These are phyloP conservation scores for Coniochaeta sp. DNA, from an alignment of 2,329 filamentous ascomycete genomes.

Conservation along the genomic window DNA sequence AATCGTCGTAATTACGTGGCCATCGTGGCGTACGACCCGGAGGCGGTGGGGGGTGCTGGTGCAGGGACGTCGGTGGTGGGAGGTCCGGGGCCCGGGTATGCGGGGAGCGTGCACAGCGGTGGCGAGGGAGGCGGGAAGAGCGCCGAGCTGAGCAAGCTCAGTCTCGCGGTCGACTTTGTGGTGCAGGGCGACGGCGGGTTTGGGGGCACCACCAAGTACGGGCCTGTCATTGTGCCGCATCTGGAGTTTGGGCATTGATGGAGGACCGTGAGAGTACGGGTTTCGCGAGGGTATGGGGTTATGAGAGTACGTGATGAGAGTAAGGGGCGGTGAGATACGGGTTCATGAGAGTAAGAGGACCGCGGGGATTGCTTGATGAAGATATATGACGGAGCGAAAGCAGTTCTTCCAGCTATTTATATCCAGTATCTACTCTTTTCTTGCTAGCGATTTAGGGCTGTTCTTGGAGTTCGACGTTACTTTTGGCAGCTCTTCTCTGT, in stretches of 20 bases:
- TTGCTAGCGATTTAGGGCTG: not conserved
- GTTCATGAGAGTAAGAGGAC: not conserved
- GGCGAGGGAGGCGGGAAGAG: conserved; percentile 23
- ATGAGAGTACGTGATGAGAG: too few relatives aligned
- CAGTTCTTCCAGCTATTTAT: not conserved
- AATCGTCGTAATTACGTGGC: conserved; percentile 87
- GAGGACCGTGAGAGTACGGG: not conserved
- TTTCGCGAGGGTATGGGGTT: not conserved
- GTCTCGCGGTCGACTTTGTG: conserved; percentile 91
- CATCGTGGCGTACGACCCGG: conserved; percentile 89
- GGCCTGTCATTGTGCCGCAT: conserved; percentile 89
- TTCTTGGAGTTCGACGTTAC: not conserved
- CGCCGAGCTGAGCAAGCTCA: conserved; percentile 58
- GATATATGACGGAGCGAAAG: not conserved
- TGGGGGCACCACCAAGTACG: conserved; percentile 85
- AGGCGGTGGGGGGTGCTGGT: conserved; percentile 50
- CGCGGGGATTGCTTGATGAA: not conserved
- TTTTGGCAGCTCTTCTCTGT: not conserved
- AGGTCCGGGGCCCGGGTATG: conserved; percentile 12
- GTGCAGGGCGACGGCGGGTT: conserved; percentile 86
- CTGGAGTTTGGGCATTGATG: conserved; percentile 62
- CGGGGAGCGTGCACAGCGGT: conserved; percentile 20
- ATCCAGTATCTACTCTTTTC: not conserved
- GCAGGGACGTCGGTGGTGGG: conserved; percentile 17
- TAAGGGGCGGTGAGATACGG: not conserved